phyloP scores from a whole-genome alignment of 1,284 basidiomycete species.

The Schizopora paradoxa region DNA sequence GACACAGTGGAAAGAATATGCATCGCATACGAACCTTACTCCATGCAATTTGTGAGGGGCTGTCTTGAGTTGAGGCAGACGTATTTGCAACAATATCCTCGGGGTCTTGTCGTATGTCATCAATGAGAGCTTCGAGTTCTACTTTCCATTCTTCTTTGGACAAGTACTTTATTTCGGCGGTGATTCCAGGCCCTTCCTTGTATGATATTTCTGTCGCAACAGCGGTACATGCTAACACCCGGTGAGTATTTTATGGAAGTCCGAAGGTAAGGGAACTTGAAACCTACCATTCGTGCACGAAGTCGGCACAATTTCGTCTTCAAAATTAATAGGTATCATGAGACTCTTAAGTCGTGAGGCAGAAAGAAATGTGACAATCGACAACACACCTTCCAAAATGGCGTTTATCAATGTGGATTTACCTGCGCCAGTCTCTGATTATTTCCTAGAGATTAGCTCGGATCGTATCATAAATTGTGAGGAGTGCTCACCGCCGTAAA shows the following conservation, averaged over 20 bases:
- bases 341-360: not conserved
- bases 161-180: constrained; percentile 19
- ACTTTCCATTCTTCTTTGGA: constrained; percentile 19
- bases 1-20: not conserved
- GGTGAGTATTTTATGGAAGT: not conserved
- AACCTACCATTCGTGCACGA: constrained; percentile 19
- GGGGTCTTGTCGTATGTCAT: constrained; percentile 15
- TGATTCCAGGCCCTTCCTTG: constrained; percentile 16
- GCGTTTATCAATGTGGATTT: constrained; percentile 22
- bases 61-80: constrained; percentile 6
- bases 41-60: constrained; percentile 20
- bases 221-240: constrained; percentile 21
- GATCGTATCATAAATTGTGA: not conserved
- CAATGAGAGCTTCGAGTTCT: constrained; percentile 18
- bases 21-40: constrained; percentile 16
- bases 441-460: no score
- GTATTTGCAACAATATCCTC: not conserved
- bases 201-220: constrained; percentile 20
- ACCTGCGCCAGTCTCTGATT: constrained; percentile 20
- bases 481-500: not conserved
- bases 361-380: not conserved
- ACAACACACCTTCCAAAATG: constrained; percentile 17
- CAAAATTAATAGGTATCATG: not conserved
- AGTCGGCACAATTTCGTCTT: constrained; percentile 22
- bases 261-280: not conserved